Percentiles rank a stretch among this genome's conserved stretches.
Conservation (phyloP, 1,284 basidiomycete genomes). For the Cutaneotrichosporon dermatis region DNA sequence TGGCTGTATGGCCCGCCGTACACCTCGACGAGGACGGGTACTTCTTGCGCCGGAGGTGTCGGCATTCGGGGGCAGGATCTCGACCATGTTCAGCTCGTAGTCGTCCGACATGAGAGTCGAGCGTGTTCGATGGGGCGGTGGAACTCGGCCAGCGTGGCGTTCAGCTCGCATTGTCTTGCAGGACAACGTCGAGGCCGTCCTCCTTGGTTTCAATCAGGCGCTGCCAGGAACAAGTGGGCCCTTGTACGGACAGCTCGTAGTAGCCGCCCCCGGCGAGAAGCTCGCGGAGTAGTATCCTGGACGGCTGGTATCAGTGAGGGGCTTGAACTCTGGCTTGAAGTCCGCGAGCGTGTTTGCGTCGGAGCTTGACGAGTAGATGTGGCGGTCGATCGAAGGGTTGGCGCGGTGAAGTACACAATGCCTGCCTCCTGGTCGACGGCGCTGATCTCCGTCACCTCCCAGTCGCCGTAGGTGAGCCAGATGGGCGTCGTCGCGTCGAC, state of each 20-base stretch:
- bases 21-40: constrained; percentile 90
- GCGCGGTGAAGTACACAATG: constrained; percentile 80
- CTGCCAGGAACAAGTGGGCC: constrained; percentile 88
- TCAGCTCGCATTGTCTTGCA: constrained; percentile 72
- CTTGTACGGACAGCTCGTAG: constrained; percentile 71
- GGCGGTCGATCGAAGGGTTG: constrained; percentile 78
- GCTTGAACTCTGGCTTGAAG: constrained; percentile 40
- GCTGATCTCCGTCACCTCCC: constrained; percentile 80
- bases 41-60: constrained; percentile 87
- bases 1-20: constrained; percentile 90
- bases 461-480: constrained; percentile 79
- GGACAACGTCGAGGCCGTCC: constrained; percentile 46
- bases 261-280: constrained; percentile 83
- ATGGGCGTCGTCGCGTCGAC: constrained; percentile 62
- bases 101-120: constrained; percentile 72
- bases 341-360: constrained; percentile 20
- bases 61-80: constrained; percentile 84
- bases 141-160: constrained; percentile 64
- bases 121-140: constrained; percentile 67
- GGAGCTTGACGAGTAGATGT: constrained; percentile 71
- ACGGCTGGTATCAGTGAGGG: constrained; percentile 63
- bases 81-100: constrained; percentile 78
- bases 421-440: constrained; percentile 65
- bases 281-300: constrained; percentile 62
- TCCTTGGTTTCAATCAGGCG: constrained; percentile 65